Evolutionary conservation across 116 monocot genomes (phyloP).

Genomic region (Trichopus zeylanicus): DNA sequence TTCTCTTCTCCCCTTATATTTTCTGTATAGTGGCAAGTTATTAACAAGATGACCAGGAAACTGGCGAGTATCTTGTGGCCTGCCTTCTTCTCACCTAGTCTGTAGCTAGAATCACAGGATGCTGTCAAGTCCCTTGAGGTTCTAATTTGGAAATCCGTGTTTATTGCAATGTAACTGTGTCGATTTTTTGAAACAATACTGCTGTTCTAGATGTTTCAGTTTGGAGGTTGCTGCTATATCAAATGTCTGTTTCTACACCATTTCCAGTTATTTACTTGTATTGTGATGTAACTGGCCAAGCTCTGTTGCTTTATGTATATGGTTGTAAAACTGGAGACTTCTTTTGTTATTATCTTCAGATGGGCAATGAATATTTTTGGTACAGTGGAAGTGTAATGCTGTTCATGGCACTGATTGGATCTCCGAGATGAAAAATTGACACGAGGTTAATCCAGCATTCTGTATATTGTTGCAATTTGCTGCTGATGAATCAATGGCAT

Average conservation of each 20-base stretch:
- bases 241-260: background rate
- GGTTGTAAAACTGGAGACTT: too few relatives aligned
- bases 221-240: background rate
- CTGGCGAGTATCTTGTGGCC: background rate
- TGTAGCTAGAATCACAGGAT: constrained; percentile 1
- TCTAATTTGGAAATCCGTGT: background rate
- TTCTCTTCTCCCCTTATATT: constrained; percentile 3
- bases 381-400: too few relatives aligned
- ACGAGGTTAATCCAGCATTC: too few relatives aligned
- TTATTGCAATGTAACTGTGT: background rate
- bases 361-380: too few relatives aligned
- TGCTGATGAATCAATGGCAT: too few relatives aligned
- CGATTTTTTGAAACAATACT: background rate
- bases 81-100: background rate
- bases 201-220: background rate
- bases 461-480: too few relatives aligned
- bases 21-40: constrained; percentile 23
- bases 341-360: too few relatives aligned
- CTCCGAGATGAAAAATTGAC: too few relatives aligned
- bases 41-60: constrained; percentile 6
- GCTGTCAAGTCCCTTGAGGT: background rate
- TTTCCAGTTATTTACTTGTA: background rate
- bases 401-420: too few relatives aligned
- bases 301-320: background rate
- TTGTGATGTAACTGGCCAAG: too few relatives aligned